These are phyloP conservation scores for Tricharina praecox DNA, from an alignment of 495 filamentous ascomycete genomes.

Conservation along the genomic window DNA sequence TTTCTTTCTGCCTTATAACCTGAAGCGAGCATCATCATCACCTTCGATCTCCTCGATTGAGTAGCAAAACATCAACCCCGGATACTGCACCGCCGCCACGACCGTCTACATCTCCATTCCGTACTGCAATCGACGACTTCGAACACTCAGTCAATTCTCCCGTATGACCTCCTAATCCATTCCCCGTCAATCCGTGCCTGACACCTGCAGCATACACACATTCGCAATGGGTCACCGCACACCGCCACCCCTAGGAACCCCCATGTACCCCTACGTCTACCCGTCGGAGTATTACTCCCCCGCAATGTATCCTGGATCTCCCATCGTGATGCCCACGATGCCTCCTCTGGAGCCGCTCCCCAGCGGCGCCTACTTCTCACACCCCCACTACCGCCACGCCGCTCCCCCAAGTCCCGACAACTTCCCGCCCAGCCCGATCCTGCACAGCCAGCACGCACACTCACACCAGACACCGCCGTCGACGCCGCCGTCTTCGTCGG, in stretches of 20 bases:
- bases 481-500: too few relatives aligned
- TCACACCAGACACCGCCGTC: constrained; percentile 10
- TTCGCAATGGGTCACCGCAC: not conserved
- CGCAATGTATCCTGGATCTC: constrained; percentile 8
- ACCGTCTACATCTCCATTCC: too few relatives aligned
- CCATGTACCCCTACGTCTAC: constrained; percentile 25
- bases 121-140: too few relatives aligned
- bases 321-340: constrained; percentile 11
- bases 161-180: not conserved
- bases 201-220: not conserved
- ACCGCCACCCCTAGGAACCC: not conserved
- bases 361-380: constrained; percentile 8
- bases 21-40: too few relatives aligned
- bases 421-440: not conserved
- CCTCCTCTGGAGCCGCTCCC: constrained; percentile 19
- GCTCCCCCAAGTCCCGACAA: constrained; percentile 11
- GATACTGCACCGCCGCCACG: too few relatives aligned
- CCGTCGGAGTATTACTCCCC: constrained; percentile 24
- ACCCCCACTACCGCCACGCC: constrained; percentile 19
- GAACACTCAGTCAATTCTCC: too few relatives aligned
- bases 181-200: not conserved
- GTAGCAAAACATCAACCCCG: not conserved
- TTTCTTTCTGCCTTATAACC: too few relatives aligned
- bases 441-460: not conserved
- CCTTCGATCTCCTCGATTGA: not conserved